Base-by-base conservation (phyloP, 2,329 filamentous ascomycete species). In the Alternaria alternata region DNA sequence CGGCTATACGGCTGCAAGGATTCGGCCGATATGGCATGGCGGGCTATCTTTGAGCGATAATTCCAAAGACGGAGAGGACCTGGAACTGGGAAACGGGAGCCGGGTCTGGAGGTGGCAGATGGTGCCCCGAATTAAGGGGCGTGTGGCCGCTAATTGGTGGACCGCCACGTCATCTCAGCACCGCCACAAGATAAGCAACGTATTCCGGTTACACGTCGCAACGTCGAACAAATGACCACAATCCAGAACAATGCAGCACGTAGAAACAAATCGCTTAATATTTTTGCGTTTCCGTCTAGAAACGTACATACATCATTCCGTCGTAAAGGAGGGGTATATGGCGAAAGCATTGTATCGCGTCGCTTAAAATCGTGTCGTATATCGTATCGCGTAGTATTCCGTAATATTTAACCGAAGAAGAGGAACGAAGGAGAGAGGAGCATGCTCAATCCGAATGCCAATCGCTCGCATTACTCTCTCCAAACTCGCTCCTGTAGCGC, bases 401-500 rank as follows among this genome's bases (percentile, higher is more conserved):
- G 46, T 38, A 49, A 49, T 49, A 49, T 49, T 32, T 24, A 49
- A 22, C 30, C 46, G 46, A 49, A 38, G 46, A 36, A 38, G 46
- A 36, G 32, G 20, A 38, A 18, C 32, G 20, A 22, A 7, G n/a
- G 30, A 26, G 32, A 49, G 46, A 34, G 16, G 20, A 11, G 20
- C 32, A 24, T 24, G 36, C 18, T 59, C 43, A 68, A 61, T 66
- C 65, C 11, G 63, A 67, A 32, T 69, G 69, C 69, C 69, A 69
- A 16, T 69, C 66, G 48, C 60, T 67, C 14, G 58, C 64, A 57
- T 71, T 65, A 2, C 61, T 67, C 16, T 68, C 66, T 5, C 67
- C 67, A 62, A 69, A 71, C 38, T 70, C 67, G 48, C 67, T 71
- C 51, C 41, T 61, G 48, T 57, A 57, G 39, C 54, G 54, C 58